Base-by-base conservation (phyloP, 2,329 filamentous ascomycete genomes). In the Botrytis medusae region DNA sequence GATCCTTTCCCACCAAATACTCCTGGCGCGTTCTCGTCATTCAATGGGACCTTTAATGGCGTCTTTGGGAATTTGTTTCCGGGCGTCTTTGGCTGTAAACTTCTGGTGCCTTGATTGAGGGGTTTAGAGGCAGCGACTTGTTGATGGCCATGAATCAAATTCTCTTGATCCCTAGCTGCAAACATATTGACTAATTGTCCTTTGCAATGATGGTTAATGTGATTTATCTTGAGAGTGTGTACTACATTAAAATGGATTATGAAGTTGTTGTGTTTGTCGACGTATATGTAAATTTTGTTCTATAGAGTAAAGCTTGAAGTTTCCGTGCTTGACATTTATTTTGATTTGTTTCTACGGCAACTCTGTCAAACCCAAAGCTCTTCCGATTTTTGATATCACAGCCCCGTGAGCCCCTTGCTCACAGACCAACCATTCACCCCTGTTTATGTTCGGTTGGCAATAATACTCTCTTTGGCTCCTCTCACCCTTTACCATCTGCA, bases 131-230 rank as follows among this genome's bases (percentile, higher is more conserved):
- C 88, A 37, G 90, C 90, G 68, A 86, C 88, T 74, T 90, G 87
- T 81, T 94, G 93, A 81, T 92, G 92, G 77, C 87, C 88, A 81
- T 93, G 90, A 79, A 93, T 88, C 82, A 93, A 84, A 83, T 98
- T 98, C 83, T 98, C 95, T 84, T 97, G 94, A 83, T 97, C 93
- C 79, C 90, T 89, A 44, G 91, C 87, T 74, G 93, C 92, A 81
- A 94, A 86, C 93, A 95, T 97, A 74, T 75, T 85, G 74, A 72
- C 76, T 44, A 42, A 72, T 61, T 32, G 34, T 44, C 40, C 14
- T 69, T 10, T 74, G 37, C 32, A 37, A 51, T 71, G 42, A 63
- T 62, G 42, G 59, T 60, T 8, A 59, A 75, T 74, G 46, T n/a
- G 62, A 57, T 63, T 20, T 62, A 9, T 61, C 18, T 57, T 44